Evolutionary conservation across 805 yeast species (phyloP), one percentile per base, ranked within the genome.

Genomic region (Wickerhamiella azymoides): DNA sequence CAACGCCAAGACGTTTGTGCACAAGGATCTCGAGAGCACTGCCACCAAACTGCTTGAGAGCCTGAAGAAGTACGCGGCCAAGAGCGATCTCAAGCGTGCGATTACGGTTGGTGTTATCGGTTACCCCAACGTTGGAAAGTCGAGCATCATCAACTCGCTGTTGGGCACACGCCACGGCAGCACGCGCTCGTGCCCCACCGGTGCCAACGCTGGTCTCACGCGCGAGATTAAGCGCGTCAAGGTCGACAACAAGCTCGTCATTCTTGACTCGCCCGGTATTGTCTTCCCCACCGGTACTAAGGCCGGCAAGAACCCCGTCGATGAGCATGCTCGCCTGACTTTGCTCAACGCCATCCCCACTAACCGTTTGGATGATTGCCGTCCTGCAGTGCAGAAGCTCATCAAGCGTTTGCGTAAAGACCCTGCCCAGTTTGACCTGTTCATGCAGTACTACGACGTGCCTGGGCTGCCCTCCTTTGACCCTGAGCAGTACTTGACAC

Each of bases 171-270:
- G 92, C 64, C 93, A 84, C 61, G 79, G 83, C 48, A 53, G 59
- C 49, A 69, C 76, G 38, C 76, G 74, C 55, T 89, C 88, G 10
- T 92, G 97, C 61, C 96, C 98, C 13, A 93, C 83, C 27, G 98
- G 98, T 43, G 93, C 93, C 60, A 92, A 83, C 66, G 96, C 98
- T 2, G 98, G 98, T 61, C 92, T 92, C 40, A 89, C 98, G 26
- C 88, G 96, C 1, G 70, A 89, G 2, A 68, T 92, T 62, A 77
- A 96, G 66, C 93, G 86, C 62, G 86, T 89, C 49, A 92, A 89
- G 66, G 73, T 89, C 50, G 98, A 89, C 63, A 81, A 79, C 59
- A 86, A 86, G 63, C 73, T 89, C 55, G 84, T 82, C 63, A 72
- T 89, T 52, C 71, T 89, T 58, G 98, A 89, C 64, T 84, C 96